Base-by-base conservation (phyloP, 2,329 filamentous ascomycete species). In the Rutstroemia sp. region DNA sequence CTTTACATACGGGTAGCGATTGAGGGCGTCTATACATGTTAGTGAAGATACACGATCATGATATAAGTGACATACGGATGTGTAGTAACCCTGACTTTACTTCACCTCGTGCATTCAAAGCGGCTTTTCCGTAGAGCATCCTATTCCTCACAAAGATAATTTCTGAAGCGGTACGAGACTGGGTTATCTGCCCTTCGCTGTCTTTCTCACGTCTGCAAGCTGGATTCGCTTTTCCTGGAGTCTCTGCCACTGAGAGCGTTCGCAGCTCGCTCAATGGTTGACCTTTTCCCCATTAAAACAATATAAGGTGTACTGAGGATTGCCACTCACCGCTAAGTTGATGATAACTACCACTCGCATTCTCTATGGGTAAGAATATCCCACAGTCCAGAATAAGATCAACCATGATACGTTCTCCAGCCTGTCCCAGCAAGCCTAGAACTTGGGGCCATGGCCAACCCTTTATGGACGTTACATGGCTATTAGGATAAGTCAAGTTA, bases 111-210 rank as follows among this genome's bases (percentile, higher is more conserved):
- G 82, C 76, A 65, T 87, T 92, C 30, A 92, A 74, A 1, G 81
- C 78, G 19, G 90, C 82, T 63, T 83, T 84, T 21, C 88, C 87
- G 71, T 96, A 97, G 50, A 97, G 78, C 76, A 96, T 95, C 19
- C 90, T 83, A 66, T 82, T 90, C 58, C 92, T 84, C 48, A 92
- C 82, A 65, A 99, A 87, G 1, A 76, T 73, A 57, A 97, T 90
- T 16, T 83, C 61, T 9, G 61, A 62, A 40, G 65, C 80, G 42
- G 79, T 80, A 9, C 77, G 75, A n/a, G 55, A 10, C 8, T 46
- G 14, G 36, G 10, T 2, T 19, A 10, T 7, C 48, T 38, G 40
- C 25, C 17, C 10, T 34, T 12, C 12, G 30, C 23, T 16, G 34
- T 42, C 14, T 42, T 42, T 25, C 8, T 42, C 45, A 23, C 7